Evolutionary conservation across 805 yeast genomes (phyloP).

Genomic region (Cyberlindnera xishuangbannaensis): DNA sequence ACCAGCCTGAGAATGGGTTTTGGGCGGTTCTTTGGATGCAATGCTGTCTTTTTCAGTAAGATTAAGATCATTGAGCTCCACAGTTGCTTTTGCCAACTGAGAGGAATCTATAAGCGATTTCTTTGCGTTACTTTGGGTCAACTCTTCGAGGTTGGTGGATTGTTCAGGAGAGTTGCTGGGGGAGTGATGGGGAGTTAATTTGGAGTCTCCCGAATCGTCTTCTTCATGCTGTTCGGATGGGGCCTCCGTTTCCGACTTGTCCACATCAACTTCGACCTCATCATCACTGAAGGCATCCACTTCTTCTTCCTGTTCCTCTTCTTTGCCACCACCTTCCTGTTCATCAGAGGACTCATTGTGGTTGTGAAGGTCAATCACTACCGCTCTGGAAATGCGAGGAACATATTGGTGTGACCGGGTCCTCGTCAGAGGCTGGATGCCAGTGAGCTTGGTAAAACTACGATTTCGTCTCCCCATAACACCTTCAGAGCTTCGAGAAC

Average conservation of each 20-base stretch:
- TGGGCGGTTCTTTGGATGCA: slow-evolving; percentile 4
- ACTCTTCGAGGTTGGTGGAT: too few species aligned
- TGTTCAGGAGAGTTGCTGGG: slow-evolving; percentile 5
- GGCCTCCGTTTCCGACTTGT: too few species aligned
- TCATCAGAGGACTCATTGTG: slow-evolving; percentile 12
- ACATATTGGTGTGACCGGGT: slow-evolving; percentile 17
- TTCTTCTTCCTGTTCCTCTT: slow-evolving; percentile 19
- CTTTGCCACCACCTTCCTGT: slow-evolving; percentile 9
- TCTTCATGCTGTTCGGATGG: too few species aligned
- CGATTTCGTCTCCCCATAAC: slow-evolving; percentile 12
- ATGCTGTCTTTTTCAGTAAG: too few species aligned
- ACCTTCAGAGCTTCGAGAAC: slow-evolving; percentile 24
- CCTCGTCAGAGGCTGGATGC: slow-evolving; percentile 20
- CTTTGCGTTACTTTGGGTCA: too few species aligned
- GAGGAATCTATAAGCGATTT: slow-evolving; percentile 13
- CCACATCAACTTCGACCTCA: too few species aligned
- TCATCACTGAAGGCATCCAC: slow-evolving; percentile 24
- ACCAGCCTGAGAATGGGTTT: too few species aligned
- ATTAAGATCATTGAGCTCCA: too few species aligned
- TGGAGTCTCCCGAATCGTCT: too few species aligned
- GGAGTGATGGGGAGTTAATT: too few species aligned
- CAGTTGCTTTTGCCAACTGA: too few species aligned
- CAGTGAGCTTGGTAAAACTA: slow-evolving; percentile 20
- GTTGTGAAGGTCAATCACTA: slow-evolving; percentile 18
- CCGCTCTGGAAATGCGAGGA: slow-evolving; percentile 11